These are phyloP conservation scores for Xylariaceae sp. DNA, from an alignment of 2,329 filamentous ascomycete genomes.

Conservation along the genomic window DNA sequence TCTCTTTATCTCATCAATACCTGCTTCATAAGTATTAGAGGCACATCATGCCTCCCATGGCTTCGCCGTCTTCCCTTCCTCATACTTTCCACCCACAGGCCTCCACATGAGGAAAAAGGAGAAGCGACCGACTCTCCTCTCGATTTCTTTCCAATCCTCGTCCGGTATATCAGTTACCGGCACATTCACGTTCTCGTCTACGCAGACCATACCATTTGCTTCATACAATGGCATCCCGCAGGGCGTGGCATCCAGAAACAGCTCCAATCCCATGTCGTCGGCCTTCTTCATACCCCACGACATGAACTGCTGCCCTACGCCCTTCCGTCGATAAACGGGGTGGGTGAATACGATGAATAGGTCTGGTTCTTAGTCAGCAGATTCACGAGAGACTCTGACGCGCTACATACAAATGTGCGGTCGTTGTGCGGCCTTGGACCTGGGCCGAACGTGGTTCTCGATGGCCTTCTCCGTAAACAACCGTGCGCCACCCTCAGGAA, in stretches of 20 bases:
- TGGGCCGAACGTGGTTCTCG: slow-evolving; percentile 5
- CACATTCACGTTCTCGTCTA: slow-evolving; percentile 14
- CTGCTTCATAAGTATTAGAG: too few species aligned
- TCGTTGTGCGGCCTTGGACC: slow-evolving; percentile 8
- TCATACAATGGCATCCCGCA: slow-evolving; percentile 18
- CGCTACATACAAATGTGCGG: slow-evolving; percentile 19
- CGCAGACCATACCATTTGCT: slow-evolving; percentile 13
- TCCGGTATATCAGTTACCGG: slow-evolving; percentile 12
- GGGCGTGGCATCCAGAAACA: slow-evolving; percentile 19
- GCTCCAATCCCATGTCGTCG: slow-evolving; percentile 15
- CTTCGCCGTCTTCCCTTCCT: slow-evolving; percentile 12
- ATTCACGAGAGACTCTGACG: too few species aligned
- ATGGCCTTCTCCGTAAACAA: slow-evolving; percentile 14
- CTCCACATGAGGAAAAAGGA: slow-evolving; percentile 6
- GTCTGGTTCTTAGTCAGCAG: slow-evolving; percentile 9
- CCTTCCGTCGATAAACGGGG: slow-evolving; percentile 17
- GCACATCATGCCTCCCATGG: too few species aligned
- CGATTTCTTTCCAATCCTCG: slow-evolving; percentile 18
- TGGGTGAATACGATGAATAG: slow-evolving; percentile 21
- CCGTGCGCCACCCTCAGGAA: slow-evolving; percentile 23
- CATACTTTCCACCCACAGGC: slow-evolving; percentile 4
- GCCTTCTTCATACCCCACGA: slow-evolving; percentile 19
- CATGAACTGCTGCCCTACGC: slow-evolving; percentile 18
- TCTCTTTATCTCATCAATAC: too few species aligned
- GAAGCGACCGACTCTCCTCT: slow-evolving; percentile 35